Conservation (phyloP, 805 yeast genomes). For the Starmerella floris region DNA sequence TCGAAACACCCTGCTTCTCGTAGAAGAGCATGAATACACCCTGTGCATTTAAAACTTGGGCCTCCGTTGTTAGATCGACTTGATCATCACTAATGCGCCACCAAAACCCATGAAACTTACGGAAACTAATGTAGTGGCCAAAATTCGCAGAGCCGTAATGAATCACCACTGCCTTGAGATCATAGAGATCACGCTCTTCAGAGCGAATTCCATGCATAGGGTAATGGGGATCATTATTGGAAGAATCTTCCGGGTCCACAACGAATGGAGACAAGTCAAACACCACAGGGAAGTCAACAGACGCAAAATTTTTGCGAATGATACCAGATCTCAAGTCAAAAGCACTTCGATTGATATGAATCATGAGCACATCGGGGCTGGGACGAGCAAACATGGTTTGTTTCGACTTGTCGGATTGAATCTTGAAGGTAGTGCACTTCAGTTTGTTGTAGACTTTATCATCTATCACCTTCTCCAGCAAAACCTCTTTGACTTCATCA, state of each 20-base stretch:
- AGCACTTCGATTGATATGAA: conserved; percentile 86
- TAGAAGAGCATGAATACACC: conserved; percentile 91
- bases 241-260: conserved; percentile 47
- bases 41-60: conserved; percentile 65
- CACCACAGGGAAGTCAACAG: conserved; percentile 59
- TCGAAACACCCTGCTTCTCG: conserved; percentile 32
- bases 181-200: conserved; percentile 31
- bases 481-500: conserved; percentile 37
- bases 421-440: conserved; percentile 60
- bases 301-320: conserved; percentile 72
- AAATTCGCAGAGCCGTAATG: conserved; percentile 94
- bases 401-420: conserved; percentile 68
- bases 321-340: conserved; percentile 77
- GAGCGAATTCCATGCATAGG: conserved; percentile 39
- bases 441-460: conserved; percentile 66
- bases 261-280: conserved; percentile 58
- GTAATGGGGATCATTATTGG: conserved; percentile 66
- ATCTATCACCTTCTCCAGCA: conserved; percentile 53
- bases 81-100: conserved; percentile 91
- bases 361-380: conserved; percentile 46
- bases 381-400: conserved; percentile 73
- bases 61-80: conserved; percentile 65
- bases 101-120: conserved; percentile 76
- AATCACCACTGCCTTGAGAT: conserved; percentile 71
- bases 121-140: conserved; percentile 90